phyloP scores from a whole-genome alignment of 345 rosid species.

The Turritis glabra region DNA sequence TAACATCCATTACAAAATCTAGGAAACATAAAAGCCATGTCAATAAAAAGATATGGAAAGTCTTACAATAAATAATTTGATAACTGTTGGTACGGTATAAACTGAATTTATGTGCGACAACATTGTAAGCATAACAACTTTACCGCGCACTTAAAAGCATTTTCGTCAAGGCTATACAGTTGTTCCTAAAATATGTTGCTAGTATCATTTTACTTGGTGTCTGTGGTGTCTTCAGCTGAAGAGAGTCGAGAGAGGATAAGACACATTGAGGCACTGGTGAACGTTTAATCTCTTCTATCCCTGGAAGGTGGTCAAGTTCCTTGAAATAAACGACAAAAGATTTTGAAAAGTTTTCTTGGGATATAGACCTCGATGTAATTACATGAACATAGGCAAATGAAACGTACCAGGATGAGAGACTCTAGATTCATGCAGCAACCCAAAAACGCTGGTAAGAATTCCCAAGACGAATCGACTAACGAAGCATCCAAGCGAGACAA shows the following conservation, averaged over 20 bases:
- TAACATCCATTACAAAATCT: neutral
- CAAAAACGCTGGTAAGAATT: neutral
- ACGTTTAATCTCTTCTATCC: neutral
- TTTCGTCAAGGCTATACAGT: neutral
- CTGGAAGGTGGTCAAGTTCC: neutral
- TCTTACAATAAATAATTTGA: too few relatives aligned
- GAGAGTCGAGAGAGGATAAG: neutral
- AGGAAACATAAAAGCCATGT: neutral
- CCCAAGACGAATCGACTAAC: neutral
- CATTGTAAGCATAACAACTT: neutral
- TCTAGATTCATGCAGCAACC: neutral
- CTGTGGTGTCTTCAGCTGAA: neutral
- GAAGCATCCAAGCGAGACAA: neutral
- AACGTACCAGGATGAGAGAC: neutral
- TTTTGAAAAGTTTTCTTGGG: neutral
- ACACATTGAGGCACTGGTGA: neutral
- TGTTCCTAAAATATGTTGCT: neutral
- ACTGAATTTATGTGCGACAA: neutral
- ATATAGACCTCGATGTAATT: neutral
- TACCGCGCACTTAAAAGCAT: neutral
- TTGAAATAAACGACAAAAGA: neutral
- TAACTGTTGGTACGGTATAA: neutral
- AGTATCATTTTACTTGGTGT: neutral
- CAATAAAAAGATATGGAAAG: neutral
- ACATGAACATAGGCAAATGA: neutral